These are phyloP conservation scores for Thelonectria blattea DNA, from an alignment of 2,329 filamentous ascomycete genomes.

Conservation along the genomic window DNA sequence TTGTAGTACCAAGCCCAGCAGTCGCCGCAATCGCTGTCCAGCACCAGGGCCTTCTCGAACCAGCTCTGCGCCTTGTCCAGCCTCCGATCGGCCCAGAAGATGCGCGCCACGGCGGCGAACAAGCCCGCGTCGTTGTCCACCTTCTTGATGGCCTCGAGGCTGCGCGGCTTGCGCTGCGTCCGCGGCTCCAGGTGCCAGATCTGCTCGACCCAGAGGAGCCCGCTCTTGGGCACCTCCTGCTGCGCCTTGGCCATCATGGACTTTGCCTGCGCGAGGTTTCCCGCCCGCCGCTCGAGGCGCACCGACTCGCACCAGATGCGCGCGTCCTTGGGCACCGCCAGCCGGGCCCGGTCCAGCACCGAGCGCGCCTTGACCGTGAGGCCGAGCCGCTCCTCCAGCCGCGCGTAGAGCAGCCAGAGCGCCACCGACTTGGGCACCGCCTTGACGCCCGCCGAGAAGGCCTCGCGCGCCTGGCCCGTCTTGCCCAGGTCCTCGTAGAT, in stretches of 20 bases:
- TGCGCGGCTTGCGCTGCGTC: conserved; percentile 89
- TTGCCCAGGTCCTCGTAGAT: conserved; percentile 88
- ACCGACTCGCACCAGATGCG: conserved; percentile 94
- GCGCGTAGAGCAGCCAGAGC: conserved; percentile 87
- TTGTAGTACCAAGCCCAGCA: conserved; percentile 99
- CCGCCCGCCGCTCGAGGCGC: conserved; percentile 85
- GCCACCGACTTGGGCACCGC: conserved; percentile 83
- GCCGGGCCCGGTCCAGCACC: conserved; percentile 87
- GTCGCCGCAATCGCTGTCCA: conserved; percentile 88
- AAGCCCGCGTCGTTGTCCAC: conserved; percentile 90
- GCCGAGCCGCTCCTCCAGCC: conserved; percentile 85
- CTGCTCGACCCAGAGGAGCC: conserved; percentile 89
- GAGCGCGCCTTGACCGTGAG: conserved; percentile 90
- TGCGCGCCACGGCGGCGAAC: conserved; percentile 89
- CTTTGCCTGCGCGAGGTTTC: conserved; percentile 83
- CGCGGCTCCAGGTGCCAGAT: conserved; percentile 94
- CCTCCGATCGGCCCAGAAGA: conserved; percentile 93
- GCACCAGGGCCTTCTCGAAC: conserved; percentile 94
- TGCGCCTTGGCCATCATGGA: conserved; percentile 91
- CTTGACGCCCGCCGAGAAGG: conserved; percentile 86
- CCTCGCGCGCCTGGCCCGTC: conserved; percentile 84
- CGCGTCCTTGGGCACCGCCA: conserved; percentile 83
- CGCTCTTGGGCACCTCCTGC: conserved; percentile 87
- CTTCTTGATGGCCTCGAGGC: conserved; percentile 94
- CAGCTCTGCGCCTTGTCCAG: conserved; percentile 94